Base-by-base conservation (phyloP, 805 yeast genomes). In the Lipomyces yamadae region DNA sequence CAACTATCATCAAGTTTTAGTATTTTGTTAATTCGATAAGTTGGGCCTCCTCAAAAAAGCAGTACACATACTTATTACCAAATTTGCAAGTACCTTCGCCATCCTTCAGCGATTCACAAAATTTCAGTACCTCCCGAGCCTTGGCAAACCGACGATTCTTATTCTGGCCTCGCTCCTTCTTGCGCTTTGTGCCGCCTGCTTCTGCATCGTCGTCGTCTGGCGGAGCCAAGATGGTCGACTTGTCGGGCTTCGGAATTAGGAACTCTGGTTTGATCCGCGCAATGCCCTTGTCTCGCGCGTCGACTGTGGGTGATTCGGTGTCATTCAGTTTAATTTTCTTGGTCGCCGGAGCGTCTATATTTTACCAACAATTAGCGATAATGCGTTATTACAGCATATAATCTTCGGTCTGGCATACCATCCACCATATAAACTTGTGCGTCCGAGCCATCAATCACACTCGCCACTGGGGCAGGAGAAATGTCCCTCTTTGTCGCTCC, bases 181-280 rank as follows among this genome's bases (percentile, higher is more conserved):
- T 78, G 76, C 63, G 80, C 80, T 50, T 80, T 79, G 66, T 79
- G 76, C 80, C 81, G 37, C 79, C 78, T 33, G 77, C 76, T 58
- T 77, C 75, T 39, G 81, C 76, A 64, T 79, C 84, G 55, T 83
- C 84, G 63, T 80, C 84, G 10, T 82, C 84, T 32, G 79, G 83
- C 56, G 81, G 85, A 58, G 80, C 85, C 18, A 11, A 24, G 18
- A n/a, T 15, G 1, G 34, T n/a, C 13, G n/a, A 39, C 81, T 79
- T 63, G 71, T 5, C 68, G 70, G 45, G 58, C 57, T 63, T 63
- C 13, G 66, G 66, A 24, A 63, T 45, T 8, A 63, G 42, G 52
- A 42, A 92, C 74, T 92, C 95, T 1, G 88, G 78, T 77, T 92
- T 92, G 73, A 92, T 84, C 10, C 88, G 84, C 0, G 97, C 97